A percentile compares a stretch with the other conserved stretches of the same genome.
phyloP scores from a whole-genome alignment of 2,329 filamentous ascomycete genomes.

The Sporothrix phasma region DNA sequence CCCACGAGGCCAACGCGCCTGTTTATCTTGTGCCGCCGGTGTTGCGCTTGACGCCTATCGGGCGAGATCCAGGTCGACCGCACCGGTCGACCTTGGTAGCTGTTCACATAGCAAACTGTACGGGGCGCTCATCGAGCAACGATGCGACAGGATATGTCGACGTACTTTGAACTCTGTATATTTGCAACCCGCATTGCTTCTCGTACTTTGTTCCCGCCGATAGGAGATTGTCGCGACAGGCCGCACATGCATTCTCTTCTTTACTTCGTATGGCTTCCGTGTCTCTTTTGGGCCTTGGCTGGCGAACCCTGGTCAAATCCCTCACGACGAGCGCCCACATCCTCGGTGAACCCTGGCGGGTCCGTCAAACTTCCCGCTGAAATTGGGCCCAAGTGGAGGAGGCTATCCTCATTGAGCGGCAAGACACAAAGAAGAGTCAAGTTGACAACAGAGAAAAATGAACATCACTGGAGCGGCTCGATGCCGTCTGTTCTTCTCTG shows the following conservation, averaged over 20 bases:
- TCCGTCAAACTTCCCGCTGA: not conserved
- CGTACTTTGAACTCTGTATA: too few relatives aligned
- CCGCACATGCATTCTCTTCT: too few relatives aligned
- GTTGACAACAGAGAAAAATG: too few relatives aligned
- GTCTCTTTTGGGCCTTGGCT: not conserved
- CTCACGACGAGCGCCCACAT: not conserved
- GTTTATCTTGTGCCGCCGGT: not conserved
- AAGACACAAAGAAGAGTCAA: too few relatives aligned
- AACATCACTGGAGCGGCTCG: too few relatives aligned
- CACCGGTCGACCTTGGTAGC: not conserved
- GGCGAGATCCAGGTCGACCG: not conserved
- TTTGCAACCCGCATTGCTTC: not conserved
- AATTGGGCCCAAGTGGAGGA: not conserved
- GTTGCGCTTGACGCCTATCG: not conserved
- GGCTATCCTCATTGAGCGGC: too few relatives aligned
- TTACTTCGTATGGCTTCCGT: too few relatives aligned
- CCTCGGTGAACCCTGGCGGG: not conserved
- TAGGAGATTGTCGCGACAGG: too few relatives aligned
- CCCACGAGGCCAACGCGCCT: not conserved
- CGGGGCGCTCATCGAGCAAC: not conserved
- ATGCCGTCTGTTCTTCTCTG: too few relatives aligned
- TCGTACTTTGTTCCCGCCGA: not conserved
- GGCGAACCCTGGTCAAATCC: not conserved
- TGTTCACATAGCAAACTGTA: not conserved
- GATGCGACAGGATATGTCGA: not conserved